These are phyloP conservation scores for Aschersonia sp. DNA, from an alignment of 2,329 filamentous ascomycete genomes.

Conservation along the genomic window DNA sequence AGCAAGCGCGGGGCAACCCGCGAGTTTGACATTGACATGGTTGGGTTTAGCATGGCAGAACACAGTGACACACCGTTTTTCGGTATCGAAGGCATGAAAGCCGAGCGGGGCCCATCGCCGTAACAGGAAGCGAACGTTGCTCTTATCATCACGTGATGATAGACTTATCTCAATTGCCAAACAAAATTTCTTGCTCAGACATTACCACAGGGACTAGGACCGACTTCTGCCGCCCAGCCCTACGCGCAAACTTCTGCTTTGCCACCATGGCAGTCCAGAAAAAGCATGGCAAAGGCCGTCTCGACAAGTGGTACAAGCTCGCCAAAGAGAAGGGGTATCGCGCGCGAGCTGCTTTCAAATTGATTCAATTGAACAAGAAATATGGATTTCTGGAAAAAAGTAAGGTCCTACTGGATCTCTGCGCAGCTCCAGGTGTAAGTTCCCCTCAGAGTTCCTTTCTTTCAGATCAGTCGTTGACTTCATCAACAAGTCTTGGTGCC, in stretches of 20 bases:
- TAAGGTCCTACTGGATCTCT: conserved; percentile 92
- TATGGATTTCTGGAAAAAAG: conserved; percentile 97
- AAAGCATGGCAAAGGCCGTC: conserved; percentile 95
- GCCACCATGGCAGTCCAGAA: conserved; percentile 82
- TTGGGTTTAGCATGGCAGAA: no score
- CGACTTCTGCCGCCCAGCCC: conserved; percentile 1
- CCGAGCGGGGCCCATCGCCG: no score
- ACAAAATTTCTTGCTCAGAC: no score
- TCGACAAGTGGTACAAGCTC: conserved; percentile 98
- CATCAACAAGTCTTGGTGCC: conserved; percentile 67
- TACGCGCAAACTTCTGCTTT: neutral
- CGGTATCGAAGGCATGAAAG: no score
- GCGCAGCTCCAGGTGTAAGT: conserved; percentile 79
- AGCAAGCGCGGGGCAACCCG: conserved; percentile 30
- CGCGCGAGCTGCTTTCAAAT: conserved; percentile 90
- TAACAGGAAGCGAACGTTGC: no score
- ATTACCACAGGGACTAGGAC: no score
- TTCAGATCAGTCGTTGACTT: neutral
- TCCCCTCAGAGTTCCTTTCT: neutral
- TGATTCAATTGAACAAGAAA: conserved; percentile 97
- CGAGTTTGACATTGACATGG: neutral
- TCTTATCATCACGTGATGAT: no score
- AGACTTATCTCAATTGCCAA: no score
- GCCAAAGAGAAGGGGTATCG: conserved; percentile 97
- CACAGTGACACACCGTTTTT: no score